Base-by-base conservation (phyloP, 2,329 filamentous ascomycete species). In the Fusarium pseudocircinatum region DNA sequence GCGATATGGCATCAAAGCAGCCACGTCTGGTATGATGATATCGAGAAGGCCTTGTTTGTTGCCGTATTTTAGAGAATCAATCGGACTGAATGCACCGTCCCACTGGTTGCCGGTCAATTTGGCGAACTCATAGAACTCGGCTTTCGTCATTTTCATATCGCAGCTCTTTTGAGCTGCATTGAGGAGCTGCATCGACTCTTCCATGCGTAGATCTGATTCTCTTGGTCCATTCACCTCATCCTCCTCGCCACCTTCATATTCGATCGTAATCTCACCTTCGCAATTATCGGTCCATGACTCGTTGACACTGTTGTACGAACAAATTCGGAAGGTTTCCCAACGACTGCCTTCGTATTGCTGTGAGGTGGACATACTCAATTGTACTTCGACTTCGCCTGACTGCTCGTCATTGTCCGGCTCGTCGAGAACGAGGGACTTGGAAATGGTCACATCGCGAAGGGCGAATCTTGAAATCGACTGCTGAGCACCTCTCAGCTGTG, bases 371-470 rank as follows among this genome's bases (percentile, higher is more conserved):
- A 63, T 63, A 16, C 54, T 63, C 11, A 63, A 42, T 12, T 49
- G 54, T 3, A 63, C 43, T 18, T 63, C 54, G 5, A 63, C 43
- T 36, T 60, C 54, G 13, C 42, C 54, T 30, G 60, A 42, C 13
- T 43, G 15, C 2, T 47, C 54, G 7, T 63, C 60, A 11, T 37
- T 30, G 2, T 63, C 43, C 9, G 60, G 60, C 6, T 60, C 60
- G 10, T 26, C 42, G 12, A 63, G 60, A 2, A 63, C 28, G 30
- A 63, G 49, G 2, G 60, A 63, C 3, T 60, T 63, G 2, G 53
- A 62, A 18, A 70, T 68, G 4, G 18, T 34, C 7, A 53, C 67
- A 30, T 57, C 59, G 8, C 64, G 67, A 22, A 70, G 56, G 22
- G 60, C 47, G 47, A 70, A 68, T n/a, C 42, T 59, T 22, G 28